Conservation (phyloP, 2,329 filamentous ascomycete genomes). For the Trichocomaceae sp. region DNA sequence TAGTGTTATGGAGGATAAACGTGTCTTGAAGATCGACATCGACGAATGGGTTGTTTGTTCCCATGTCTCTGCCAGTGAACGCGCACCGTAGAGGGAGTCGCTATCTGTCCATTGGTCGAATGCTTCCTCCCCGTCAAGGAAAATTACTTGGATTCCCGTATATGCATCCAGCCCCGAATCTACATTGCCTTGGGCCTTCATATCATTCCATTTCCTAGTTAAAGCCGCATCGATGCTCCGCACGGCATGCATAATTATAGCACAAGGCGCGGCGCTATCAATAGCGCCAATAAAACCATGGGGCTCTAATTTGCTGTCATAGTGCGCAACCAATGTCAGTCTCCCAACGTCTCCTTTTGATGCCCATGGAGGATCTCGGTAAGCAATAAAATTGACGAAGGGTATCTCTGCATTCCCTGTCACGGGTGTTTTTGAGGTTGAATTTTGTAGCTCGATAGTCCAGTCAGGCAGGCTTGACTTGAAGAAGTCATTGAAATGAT, state of each 20-base stretch:
- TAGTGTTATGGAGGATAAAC: slow-evolving; percentile 71
- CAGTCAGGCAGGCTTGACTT: slow-evolving; percentile 65
- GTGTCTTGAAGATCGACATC: slow-evolving; percentile 66
- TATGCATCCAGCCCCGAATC: slow-evolving; percentile 57
- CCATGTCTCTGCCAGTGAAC: slow-evolving; percentile 77
- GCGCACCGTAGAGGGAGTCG: slow-evolving; percentile 83
- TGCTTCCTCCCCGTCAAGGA: slow-evolving; percentile 92
- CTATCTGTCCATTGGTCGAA: slow-evolving; percentile 71
- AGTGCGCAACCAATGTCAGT: slow-evolving; percentile 85
- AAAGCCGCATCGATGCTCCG: slow-evolving; percentile 72
- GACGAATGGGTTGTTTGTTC: slow-evolving; percentile 62
- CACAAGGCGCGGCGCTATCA: slow-evolving; percentile 90
- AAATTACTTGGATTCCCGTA: slow-evolving; percentile 77
- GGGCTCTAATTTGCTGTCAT: slow-evolving; percentile 76
- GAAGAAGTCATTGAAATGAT: slow-evolving; percentile 84
- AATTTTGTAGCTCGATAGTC: slow-evolving; percentile 80
- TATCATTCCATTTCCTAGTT: slow-evolving; percentile 71
- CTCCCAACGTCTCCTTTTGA: slow-evolving; percentile 66
- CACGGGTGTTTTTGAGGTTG: slow-evolving; percentile 73
- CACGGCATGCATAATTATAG: slow-evolving; percentile 83
- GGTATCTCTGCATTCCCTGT: slow-evolving; percentile 65
- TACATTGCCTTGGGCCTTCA: slow-evolving; percentile 54
- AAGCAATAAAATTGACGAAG: slow-evolving; percentile 81
- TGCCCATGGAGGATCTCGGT: slow-evolving; percentile 80
- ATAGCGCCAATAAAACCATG: slow-evolving; percentile 87